Percentiles rank a stretch among this genome's conserved stretches.
phyloP scores from a whole-genome alignment of 805 yeast species.

The Candida railenensis region DNA sequence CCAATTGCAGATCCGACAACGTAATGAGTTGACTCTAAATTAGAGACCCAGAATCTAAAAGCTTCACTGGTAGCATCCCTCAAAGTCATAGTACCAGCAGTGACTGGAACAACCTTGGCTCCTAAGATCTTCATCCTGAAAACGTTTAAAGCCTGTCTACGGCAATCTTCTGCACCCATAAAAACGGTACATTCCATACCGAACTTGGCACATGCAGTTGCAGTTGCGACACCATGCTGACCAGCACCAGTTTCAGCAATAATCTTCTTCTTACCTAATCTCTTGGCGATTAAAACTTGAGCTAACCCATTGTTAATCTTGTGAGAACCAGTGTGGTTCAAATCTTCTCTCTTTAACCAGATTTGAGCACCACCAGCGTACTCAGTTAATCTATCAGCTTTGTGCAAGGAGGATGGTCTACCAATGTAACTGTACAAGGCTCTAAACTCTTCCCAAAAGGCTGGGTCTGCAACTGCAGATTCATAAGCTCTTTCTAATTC shows the following conservation, averaged over 20 bases:
- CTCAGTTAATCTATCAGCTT: slow-evolving; percentile 86
- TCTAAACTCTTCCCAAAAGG: slow-evolving; percentile 90
- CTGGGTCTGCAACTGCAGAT: slow-evolving; percentile 82
- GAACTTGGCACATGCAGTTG: slow-evolving; percentile 89
- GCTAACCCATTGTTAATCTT: slow-evolving; percentile 84
- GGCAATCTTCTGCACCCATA: slow-evolving; percentile 99
- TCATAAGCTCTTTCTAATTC: slow-evolving; percentile 89
- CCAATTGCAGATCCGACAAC: slow-evolving; percentile 98
- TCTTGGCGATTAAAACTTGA: slow-evolving; percentile 74
- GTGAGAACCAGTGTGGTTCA: slow-evolving; percentile 87
- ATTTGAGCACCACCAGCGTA: slow-evolving; percentile 88
- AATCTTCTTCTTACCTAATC: slow-evolving; percentile 73
- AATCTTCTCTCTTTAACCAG: slow-evolving; percentile 97
- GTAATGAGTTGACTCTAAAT: slow-evolving; percentile 84
- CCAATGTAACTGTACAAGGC: slow-evolving; percentile 89
- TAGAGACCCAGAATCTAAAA: slow-evolving; percentile 91
- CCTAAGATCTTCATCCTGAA: slow-evolving; percentile 97
- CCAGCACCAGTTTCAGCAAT: slow-evolving; percentile 95
- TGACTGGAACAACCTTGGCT: slow-evolving; percentile 91
- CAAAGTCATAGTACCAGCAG: slow-evolving; percentile 91
- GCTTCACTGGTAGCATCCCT: slow-evolving; percentile 99
- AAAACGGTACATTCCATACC: slow-evolving; percentile 92
- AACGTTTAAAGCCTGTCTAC: slow-evolving; percentile 97
- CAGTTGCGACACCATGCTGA: slow-evolving; percentile 92
- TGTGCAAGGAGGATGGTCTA: slow-evolving; percentile 90